Conservation (phyloP, 106 monocot genomes). For the Triglochin maritima region DNA sequence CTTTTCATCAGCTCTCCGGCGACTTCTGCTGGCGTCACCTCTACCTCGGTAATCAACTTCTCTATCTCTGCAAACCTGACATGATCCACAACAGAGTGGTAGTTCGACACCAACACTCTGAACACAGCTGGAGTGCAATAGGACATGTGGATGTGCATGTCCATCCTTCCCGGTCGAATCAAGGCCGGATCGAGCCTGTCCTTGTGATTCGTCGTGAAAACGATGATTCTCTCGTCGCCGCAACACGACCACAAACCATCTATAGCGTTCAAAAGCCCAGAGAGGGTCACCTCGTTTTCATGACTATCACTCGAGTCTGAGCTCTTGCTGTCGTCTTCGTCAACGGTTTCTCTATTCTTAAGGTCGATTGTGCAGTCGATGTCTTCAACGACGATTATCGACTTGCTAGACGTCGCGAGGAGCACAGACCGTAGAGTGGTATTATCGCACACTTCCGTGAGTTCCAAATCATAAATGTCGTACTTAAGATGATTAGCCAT, state of each 20-base stretch:
- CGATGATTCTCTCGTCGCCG: conserved; percentile 72
- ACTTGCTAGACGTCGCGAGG: conserved; percentile 66
- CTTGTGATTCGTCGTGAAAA: conserved; percentile 80
- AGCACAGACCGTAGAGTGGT: conserved; percentile 56
- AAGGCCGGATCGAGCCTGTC: conserved; percentile 50
- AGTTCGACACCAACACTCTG: conserved; percentile 33
- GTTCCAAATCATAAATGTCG: conserved; percentile 50
- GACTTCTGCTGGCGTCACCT: conserved; percentile 76
- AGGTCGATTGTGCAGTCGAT: conserved; percentile 79
- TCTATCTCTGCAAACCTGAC: conserved; percentile 29
- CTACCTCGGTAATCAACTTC: conserved; percentile 36
- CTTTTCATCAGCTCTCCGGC: conserved; percentile 64
- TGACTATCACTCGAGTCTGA: conserved; percentile 1
- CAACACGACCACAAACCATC: conserved; percentile 91
- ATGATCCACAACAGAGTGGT: too few species aligned
- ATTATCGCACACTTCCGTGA: conserved; percentile 28
- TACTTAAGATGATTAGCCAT: conserved; percentile 72
- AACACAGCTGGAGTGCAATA: conserved; percentile 39
- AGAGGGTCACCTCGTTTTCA: conserved; percentile 48
- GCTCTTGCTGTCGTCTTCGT: neutral
- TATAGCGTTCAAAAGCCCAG: conserved; percentile 73
- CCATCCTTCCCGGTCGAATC: conserved; percentile 57
- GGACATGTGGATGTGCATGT: conserved; percentile 50
- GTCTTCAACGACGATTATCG: conserved; percentile 85
- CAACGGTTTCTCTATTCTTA: conserved; percentile 19